A percentile compares a stretch with the other conserved stretches of the same genome.
Conservation (phyloP, 176 grass and related monocot genomes). For the Thalia dealbata region DNA sequence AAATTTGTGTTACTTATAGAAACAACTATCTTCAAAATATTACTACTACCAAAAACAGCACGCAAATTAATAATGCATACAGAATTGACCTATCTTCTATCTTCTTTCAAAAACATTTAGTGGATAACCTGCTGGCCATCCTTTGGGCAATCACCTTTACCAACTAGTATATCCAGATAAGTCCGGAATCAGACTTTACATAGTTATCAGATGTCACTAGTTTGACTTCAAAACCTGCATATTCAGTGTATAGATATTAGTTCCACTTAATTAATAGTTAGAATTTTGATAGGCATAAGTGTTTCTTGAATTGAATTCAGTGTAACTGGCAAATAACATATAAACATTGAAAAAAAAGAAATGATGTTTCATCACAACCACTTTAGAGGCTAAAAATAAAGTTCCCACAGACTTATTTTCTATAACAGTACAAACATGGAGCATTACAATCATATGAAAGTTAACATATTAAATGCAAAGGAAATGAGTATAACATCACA, state of each 20-base stretch:
- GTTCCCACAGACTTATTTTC: background rate
- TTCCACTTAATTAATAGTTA: background rate
- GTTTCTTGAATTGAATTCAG: background rate
- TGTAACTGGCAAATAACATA: background rate
- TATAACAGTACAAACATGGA: background rate
- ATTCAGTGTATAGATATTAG: background rate
- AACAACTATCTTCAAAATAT: background rate
- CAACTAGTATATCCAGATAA: constrained; percentile 83
- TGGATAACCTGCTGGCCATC: constrained; percentile 92
- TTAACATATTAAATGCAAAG: no score
- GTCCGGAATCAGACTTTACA: constrained; percentile 52
- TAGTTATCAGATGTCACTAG: constrained; percentile 79
- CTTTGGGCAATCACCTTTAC: constrained; percentile 79
- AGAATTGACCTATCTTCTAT: background rate
- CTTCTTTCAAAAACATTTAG: background rate
- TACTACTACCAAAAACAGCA: background rate
- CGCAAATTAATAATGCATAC: background rate
- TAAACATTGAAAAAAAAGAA: background rate
- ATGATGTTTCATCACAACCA: background rate
- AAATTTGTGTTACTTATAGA: no score
- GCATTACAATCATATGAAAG: constrained; percentile 1
- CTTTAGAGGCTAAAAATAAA: background rate
- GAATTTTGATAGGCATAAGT: no score
- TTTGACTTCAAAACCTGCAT: constrained; percentile 87
- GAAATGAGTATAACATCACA: no score